Evolutionary conservation across 129 eudicot genomes (phyloP), one percentile per base, ranked within the genome.

Genomic region (Artemisia annua): DNA sequence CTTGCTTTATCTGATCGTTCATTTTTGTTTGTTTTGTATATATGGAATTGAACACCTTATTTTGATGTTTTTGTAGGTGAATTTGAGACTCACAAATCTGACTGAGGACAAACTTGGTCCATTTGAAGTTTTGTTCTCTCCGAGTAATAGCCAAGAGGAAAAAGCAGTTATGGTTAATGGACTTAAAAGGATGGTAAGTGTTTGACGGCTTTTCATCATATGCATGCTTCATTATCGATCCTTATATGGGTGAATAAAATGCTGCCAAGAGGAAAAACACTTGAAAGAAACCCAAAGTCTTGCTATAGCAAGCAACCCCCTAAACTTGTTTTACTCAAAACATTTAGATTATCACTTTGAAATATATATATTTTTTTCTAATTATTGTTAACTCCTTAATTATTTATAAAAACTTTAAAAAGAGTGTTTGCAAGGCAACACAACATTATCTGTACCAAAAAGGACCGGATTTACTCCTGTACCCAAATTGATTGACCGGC

Each of bases 31-130:
- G 48, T 12, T 73, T 61, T 26, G 48, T 19, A 49, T 52, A 57
- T 10, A 39, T 39, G 46, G 43, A 68, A 26, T 22, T 24, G 56
- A 56, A 84, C 51, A 63, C 66, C 60, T 18, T 5, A 7, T 62
- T 26, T 71, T 67, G 30, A 49, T 69, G 44, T 67, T 70, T 82
- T 35, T 59, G n/a, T 75, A 94, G 98, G 96, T 90, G 66, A 74
- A 48, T 44, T 76, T 94, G 89, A 86, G 84, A 78, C 88, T 94
- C 70, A 75, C 76, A 59, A 94, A 94, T 78, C 85, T 82, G 69
- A 94, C 89, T 22, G 98, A 90, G 61, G 84, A 84, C 66, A 78
- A 69, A 12, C 64, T 90, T 73, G 98, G 98, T 17, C 98, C 98
- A 16, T 93, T 94, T 71, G 96, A 94, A 81, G 92, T 88, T 26